A percentile compares a stretch with the other conserved stretches of the same genome.
phyloP scores from a whole-genome alignment of 768 basidiomycete genomes.

The Kwoniella pini region DNA sequence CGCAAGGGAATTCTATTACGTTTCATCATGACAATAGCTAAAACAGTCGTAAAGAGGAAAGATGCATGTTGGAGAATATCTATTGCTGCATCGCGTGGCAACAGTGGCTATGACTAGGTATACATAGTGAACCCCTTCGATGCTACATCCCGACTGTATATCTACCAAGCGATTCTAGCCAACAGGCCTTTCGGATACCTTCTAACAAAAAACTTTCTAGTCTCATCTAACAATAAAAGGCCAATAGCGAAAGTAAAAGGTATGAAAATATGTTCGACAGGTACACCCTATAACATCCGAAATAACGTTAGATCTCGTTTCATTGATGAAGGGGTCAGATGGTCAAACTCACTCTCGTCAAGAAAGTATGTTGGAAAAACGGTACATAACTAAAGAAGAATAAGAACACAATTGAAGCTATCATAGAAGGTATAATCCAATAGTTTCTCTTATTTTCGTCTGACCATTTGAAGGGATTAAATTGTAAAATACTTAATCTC shows the following conservation, averaged over 20 bases:
- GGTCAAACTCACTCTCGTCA: slow-evolving; percentile 58
- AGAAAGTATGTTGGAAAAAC: slow-evolving; percentile 61
- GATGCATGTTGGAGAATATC: too few species aligned
- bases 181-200: slow-evolving; percentile 47
- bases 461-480: slow-evolving; percentile 57
- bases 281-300: slow-evolving; percentile 31
- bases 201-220: slow-evolving; percentile 50
- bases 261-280: slow-evolving; percentile 60
- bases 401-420: slow-evolving; percentile 58
- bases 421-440: slow-evolving; percentile 60
- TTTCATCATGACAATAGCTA: too few species aligned
- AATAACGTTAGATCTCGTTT: background rate
- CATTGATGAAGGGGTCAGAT: background rate
- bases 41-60: too few species aligned
- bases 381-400: slow-evolving; percentile 56
- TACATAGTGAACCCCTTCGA: too few species aligned
- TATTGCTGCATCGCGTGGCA: too few species aligned
- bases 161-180: slow-evolving; percentile 54
- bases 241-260: slow-evolving; percentile 59
- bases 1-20: too few species aligned
- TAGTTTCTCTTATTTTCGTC: slow-evolving; percentile 54
- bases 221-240: slow-evolving; percentile 51
- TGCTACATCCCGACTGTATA: too few species aligned
- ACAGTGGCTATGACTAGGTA: too few species aligned
- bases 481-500: slow-evolving; percentile 62